Evolutionary conservation across 2,329 filamentous ascomycete species (phyloP).

Genomic region (Ceratocystis colombiana): DNA sequence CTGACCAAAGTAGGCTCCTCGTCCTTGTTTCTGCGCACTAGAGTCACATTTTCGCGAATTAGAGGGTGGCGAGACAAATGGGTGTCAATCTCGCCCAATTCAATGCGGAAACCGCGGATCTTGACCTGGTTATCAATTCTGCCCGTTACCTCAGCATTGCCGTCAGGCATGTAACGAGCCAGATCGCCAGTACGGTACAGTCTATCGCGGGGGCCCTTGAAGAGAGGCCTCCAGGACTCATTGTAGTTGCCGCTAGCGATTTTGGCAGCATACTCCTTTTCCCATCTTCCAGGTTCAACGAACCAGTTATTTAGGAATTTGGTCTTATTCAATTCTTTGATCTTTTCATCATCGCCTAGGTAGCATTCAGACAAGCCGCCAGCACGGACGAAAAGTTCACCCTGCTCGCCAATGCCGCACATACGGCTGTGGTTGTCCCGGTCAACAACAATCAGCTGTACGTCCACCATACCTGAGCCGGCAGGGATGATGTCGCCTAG

Average conservation of each 20-base stretch:
- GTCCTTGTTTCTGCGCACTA: constrained; percentile 72
- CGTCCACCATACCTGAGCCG: constrained; percentile 76
- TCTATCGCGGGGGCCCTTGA: constrained; percentile 71
- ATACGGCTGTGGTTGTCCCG: constrained; percentile 55
- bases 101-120: constrained; percentile 90
- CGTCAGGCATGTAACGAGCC: constrained; percentile 60
- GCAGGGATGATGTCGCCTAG: constrained; percentile 64
- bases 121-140: constrained; percentile 86
- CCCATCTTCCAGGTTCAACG: constrained; percentile 55
- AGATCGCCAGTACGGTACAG: constrained; percentile 83
- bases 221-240: constrained; percentile 70
- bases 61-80: constrained; percentile 65
- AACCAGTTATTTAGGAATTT: constrained; percentile 88
- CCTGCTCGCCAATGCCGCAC: constrained; percentile 70
- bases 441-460: constrained; percentile 77
- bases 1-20: constrained; percentile 81
- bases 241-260: constrained; percentile 21
- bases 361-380: constrained; percentile 79
- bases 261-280: constrained; percentile 34
- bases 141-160: constrained; percentile 67
- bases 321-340: constrained; percentile 49
- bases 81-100: constrained; percentile 84
- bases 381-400: constrained; percentile 74
- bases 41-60: constrained; percentile 73
- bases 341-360: constrained; percentile 48